Evolutionary conservation across 169 alveolate species (phyloP), one percentile per base, ranked within the genome.

Genomic region (Plasmodium adleri): DNA sequence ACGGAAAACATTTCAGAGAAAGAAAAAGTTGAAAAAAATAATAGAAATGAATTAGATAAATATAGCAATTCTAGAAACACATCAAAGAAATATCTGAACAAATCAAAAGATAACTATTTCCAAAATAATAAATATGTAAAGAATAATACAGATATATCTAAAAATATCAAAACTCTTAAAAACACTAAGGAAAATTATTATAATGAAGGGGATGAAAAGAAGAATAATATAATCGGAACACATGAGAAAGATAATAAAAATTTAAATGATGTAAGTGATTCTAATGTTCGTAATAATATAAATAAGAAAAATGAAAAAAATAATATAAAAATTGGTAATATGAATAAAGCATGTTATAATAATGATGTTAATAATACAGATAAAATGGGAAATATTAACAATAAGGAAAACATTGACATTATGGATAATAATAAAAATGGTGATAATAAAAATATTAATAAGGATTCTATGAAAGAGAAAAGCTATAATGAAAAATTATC

Each of bases 401-500:
- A 8, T n/a, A 39, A n/a, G 24, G 17, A 66, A 13, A 45, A 66
- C n/a, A 58, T 22, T n/a, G 32, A 52, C 8, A 3, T 52, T n/a
- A 52, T n/a, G 62, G 20, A 52, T 52, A 52, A 52, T 2, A 52
- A n/a, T 12, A 52, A 52, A n/a, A 52, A 52, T n/a, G 62, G 8
- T n/a, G 22, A 52, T 52, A 52, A 52, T 52, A 15, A 52, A 52
- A 12, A 52, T 52, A n/a, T 52, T 52, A 12, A n/a, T 5, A 52
- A 22, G n/a, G 43, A 62, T 62, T 8, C 10, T 15, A n/a, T 8
- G 43, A 63, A 63, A 15, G 43, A 66, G 17, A 17, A 17, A 47
- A 50, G 50, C 2, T 45, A 70, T 17, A 49, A 28, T 12, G 78
- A 76, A 49, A 76, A 49, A 56, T 39, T 39, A 39, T 39, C 47